These are phyloP conservation scores for Cyclotella choctawhatcheeana DNA, from an alignment of 108 stramenopile genomes.

Conservation along the genomic window DNA sequence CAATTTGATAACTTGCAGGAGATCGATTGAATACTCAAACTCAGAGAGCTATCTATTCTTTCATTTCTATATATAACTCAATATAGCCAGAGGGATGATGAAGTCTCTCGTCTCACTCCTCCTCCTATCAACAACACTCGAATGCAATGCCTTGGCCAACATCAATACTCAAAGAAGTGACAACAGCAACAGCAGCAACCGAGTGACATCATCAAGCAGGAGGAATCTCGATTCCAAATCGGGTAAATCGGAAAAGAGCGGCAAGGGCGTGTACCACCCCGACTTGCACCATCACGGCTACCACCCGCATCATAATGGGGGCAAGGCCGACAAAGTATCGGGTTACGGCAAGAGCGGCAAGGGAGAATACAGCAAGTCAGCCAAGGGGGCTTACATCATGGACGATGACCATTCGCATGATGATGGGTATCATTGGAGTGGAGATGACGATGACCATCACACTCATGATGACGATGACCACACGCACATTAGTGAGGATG, in stretches of 20 bases:
- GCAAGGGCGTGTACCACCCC: background rate
- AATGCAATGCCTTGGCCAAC: constrained; percentile 1
- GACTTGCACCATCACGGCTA: constrained; percentile 6
- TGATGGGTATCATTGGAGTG: constrained; percentile 1
- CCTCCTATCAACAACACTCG: background rate
- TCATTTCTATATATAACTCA: too few relatives aligned
- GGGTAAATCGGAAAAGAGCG: constrained; percentile 4
- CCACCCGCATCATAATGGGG: constrained; percentile 7
- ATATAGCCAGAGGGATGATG: background rate
- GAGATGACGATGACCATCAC: background rate
- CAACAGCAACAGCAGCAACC: too few relatives aligned
- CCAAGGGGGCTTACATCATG: background rate
- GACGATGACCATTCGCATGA: background rate
- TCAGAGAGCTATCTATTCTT: too few relatives aligned
- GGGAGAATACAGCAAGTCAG: background rate
- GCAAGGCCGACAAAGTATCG: background rate
- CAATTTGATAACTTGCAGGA: too few relatives aligned
- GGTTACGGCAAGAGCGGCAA: background rate
- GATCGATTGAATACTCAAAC: too few relatives aligned
- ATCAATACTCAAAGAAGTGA: background rate
- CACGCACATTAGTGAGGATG: background rate
- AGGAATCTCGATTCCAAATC: too few relatives aligned
- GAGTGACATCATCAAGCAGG: too few relatives aligned
- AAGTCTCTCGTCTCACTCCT: background rate
- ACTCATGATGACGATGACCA: background rate